Base-by-base conservation (phyloP, 2,329 filamentous ascomycete species). In the Fusarium pilosicola region DNA sequence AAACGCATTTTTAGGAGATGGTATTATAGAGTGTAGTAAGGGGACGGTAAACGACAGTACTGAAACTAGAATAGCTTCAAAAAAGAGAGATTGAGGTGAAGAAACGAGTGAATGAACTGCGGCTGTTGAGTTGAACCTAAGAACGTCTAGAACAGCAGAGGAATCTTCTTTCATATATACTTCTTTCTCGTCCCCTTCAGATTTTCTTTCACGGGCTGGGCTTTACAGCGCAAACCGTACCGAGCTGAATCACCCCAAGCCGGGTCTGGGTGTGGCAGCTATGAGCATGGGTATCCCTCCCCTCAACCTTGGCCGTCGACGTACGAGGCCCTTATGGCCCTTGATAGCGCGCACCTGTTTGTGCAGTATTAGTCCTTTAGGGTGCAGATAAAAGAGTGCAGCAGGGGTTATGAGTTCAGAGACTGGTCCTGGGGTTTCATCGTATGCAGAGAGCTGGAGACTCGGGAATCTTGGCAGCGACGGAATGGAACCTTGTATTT, bases 121-220 rank as follows among this genome's bases (percentile, higher is more conserved):
- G 39, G 36, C 30, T 34, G 66, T 48, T 65, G 66, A 42, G 51
- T 49, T 70, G 65, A 39, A 70, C 46, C 67, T 65, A 13, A 18
- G 32, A 26, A 6, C 28, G 12, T 36, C n/a, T 52, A 49, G 20
- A 70, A 41, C 18, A 49, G 59, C 46, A 62, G 59, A 70, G 22
- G 30, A 65, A 58, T 17, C 24, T 52, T 70, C 42, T 42, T 46
- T 70, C 54, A 70, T 70, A 70, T 70, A 70, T 65, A 70, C 45
- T 58, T 58, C 28, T 46, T 48, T 38, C 44, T 52, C 49, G 13
- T 36, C 49, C 32, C 32, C n/a, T 49, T 59, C 42, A 48, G 26
- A 41, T 20, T 17, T 41, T 30, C 54, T 41, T 38, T 45, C 45
- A 46, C 41, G 41, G 34, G 26, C 34, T 42, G 41, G 34, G 22